Percentiles rank a stretch among this genome's conserved stretches.
These are phyloP conservation scores for Penicillium cinerascens DNA, from an alignment of 495 filamentous ascomycete genomes.

Conservation along the genomic window DNA sequence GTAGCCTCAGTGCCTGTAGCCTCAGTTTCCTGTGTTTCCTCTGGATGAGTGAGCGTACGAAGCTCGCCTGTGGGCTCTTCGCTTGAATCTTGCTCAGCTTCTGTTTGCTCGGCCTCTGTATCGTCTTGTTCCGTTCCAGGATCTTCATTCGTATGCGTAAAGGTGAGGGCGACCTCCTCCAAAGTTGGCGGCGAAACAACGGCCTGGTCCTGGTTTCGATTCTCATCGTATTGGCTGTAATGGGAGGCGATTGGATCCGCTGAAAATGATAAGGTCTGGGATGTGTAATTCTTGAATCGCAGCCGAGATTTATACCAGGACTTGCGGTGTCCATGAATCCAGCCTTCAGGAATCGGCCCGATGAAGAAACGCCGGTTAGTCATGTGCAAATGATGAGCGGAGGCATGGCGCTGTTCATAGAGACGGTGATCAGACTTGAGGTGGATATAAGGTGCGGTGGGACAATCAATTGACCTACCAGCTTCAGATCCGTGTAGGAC, in stretches of 20 bases:
- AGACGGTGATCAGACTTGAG: constrained; percentile 7
- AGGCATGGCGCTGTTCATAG: constrained; percentile 57
- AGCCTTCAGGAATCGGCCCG: constrained; percentile 65
- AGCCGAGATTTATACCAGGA: constrained; percentile 59
- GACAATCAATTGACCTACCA: constrained; percentile 39
- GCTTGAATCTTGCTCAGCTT: constrained; percentile 13
- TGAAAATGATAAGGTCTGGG: constrained; percentile 52
- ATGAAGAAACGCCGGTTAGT: constrained; percentile 64
- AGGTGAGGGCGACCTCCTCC: constrained; percentile 21
- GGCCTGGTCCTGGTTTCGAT: constrained; percentile 3
- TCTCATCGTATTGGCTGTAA: constrained; percentile 33
- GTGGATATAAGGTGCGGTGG: constrained; percentile 1
- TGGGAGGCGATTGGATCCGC: constrained; percentile 41
- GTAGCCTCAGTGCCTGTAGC: too few species aligned
- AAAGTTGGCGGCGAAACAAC: constrained; percentile 3
- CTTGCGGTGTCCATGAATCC: constrained; percentile 62
- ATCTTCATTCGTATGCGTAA: constrained; percentile 17
- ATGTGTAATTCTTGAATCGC: constrained; percentile 54
- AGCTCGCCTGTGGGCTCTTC: constrained; percentile 20
- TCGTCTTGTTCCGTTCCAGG: constrained; percentile 12
- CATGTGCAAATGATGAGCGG: constrained; percentile 58
- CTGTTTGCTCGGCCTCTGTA: not conserved
- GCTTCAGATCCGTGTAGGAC: constrained; percentile 52
- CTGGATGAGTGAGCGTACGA: constrained; percentile 17
- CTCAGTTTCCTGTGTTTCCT: constrained; percentile 11